These are phyloP conservation scores for Cladophialophora yegresii DNA, from an alignment of 2,329 filamentous ascomycete species.

Conservation along the genomic window DNA sequence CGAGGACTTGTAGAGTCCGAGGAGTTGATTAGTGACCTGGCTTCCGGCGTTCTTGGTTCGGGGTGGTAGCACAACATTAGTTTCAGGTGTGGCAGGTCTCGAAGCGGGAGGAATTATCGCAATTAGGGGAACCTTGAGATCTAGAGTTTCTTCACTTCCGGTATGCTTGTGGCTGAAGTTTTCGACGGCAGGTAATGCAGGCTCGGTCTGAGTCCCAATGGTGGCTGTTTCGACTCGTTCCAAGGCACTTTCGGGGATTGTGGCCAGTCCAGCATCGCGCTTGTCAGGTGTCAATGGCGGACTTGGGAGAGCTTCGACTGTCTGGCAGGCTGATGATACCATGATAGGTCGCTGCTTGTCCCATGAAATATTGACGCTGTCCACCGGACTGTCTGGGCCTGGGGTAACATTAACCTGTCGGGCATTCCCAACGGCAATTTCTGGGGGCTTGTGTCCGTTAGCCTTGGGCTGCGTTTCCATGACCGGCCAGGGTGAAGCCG, in stretches of 20 bases:
- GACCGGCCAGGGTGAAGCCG: constrained; percentile 65
- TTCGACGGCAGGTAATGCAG: constrained; percentile 12
- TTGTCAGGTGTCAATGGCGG: constrained; percentile 43
- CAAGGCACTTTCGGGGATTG: constrained; percentile 32
- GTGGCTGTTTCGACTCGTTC: constrained; percentile 31
- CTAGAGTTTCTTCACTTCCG: constrained; percentile 33
- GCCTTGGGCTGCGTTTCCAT: constrained; percentile 53
- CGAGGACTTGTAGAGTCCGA: constrained; percentile 53
- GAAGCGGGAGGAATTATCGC: constrained; percentile 87
- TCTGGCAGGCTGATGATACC: constrained; percentile 49
- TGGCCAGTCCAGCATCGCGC: constrained; percentile 26
- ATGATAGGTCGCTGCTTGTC: constrained; percentile 40
- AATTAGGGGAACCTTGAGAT: constrained; percentile 75
- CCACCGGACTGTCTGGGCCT: constrained; percentile 27
- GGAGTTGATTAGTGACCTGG: constrained; percentile 66
- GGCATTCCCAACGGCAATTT: constrained; percentile 28
- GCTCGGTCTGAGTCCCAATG: constrained; percentile 34
- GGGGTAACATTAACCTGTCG: constrained; percentile 19
- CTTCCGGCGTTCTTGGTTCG: constrained; percentile 78
- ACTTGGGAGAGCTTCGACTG: constrained; percentile 43
- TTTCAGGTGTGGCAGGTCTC: constrained; percentile 72
- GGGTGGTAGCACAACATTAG: constrained; percentile 69
- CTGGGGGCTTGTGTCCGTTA: constrained; percentile 43
- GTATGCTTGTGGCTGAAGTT: constrained; percentile 30
- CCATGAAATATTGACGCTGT: constrained; percentile 28